Base-by-base conservation (phyloP, 2,329 filamentous ascomycete genomes). In the Sporothrix pseudoabietina region DNA sequence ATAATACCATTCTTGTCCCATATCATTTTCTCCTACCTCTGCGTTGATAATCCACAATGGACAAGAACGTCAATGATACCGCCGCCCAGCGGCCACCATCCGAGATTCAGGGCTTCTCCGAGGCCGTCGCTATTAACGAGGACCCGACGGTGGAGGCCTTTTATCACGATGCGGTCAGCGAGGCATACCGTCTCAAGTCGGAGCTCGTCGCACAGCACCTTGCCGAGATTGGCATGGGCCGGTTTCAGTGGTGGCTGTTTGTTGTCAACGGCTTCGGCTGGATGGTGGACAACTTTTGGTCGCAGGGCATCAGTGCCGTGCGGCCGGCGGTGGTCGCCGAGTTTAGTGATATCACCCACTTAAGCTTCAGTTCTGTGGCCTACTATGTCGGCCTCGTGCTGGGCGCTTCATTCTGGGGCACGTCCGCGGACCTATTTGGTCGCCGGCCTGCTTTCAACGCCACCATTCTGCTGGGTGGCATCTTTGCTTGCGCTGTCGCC, bases 401-500 rank as follows among this genome's bases (percentile, higher is more conserved):
- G 0, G 84, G 84, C 0, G 83, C 84, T 0, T 82, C 82, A 0
- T 83, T 85, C 71, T 86, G 84, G 84, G 83, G 82, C 3, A 80
- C 80, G 0, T 81, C 81, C 0, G 74, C 74, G 9, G 74, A 75
- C 14, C 4, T 75, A 3, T 59, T 75, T 14, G 74, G 74, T 10
- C 73, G 81, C 80, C 12, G 83, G 83, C 83, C 81, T 0, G 84
- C 84, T 0, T 86, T 85, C 77, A 86, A 85, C 71, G 78, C 77
- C 0, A 85, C 84, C 0, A 79, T 85, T 1, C 76, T 85, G 4
- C 78, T 85, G 4, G 82, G 81, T 0, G 83, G 83, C 0, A 82
- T 90, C 1, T 91, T 90, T 75, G 89, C 86, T 0, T 82, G 89
- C 22, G 82, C 87, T 0, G 87, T 86, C 3, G 89, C 88, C 0